Conservation (phyloP, 331 rosid genomes). For the Rosa hybrid region DNA sequence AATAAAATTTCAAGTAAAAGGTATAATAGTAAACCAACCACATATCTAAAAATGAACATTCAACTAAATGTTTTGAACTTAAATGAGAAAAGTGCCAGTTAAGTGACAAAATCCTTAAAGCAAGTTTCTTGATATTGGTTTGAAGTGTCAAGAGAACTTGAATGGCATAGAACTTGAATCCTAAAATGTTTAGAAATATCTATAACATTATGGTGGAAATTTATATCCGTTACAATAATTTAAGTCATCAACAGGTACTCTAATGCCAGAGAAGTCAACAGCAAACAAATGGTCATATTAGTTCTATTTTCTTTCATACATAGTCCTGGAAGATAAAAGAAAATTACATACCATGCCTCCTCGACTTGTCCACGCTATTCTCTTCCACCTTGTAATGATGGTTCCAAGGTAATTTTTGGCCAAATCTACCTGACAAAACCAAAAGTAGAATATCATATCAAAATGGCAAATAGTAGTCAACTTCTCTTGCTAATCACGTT, state of each 20-base stretch:
- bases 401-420: conserved; percentile 47
- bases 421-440: conserved; percentile 51
- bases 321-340: conserved; percentile 11
- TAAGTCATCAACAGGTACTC: neutral
- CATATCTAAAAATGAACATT: neutral
- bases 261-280: neutral
- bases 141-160: neutral
- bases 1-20: neutral
- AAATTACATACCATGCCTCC: conserved; percentile 74
- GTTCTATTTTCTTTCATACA: neutral
- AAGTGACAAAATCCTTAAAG: neutral
- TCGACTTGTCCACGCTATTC: conserved; percentile 79
- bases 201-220: neutral
- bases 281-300: neutral
- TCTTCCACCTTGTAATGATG: conserved; percentile 57
- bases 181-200: neutral
- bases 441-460: conserved; percentile 3
- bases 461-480: conserved; percentile 2
- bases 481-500: neutral
- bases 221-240: neutral
- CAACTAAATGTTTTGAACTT: too few relatives aligned
- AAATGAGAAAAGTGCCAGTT: conserved; percentile 1
- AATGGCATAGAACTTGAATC: neutral
- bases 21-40: neutral
- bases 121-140: neutral